Evolutionary conservation across 2,329 filamentous ascomycete genomes (phyloP), one percentile per base, ranked within the genome.

Genomic region (Pleoardoris graminearum): DNA sequence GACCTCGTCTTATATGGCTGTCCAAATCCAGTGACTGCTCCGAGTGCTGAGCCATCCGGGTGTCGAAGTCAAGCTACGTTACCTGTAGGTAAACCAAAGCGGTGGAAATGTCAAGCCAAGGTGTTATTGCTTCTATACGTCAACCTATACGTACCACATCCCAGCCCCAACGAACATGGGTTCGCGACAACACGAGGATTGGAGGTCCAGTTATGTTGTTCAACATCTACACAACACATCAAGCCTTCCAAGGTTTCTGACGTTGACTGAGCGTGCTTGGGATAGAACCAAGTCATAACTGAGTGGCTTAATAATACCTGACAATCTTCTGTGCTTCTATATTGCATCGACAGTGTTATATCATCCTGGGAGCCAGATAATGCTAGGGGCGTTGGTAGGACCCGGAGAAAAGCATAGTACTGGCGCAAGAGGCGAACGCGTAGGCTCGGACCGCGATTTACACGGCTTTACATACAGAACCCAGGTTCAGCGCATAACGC

Each of bases 401-500:
- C 49, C 16, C 29, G 48, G 30, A n/a, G 51, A 62, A 58, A 61
- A 50, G 48, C 48, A 57, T 53, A 33, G 32, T 12, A 51, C 53
- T 60, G 59, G 52, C 58, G 54, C 43, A 56, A 38, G 48, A 39
- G 38, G 48, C 44, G 49, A 60, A 56, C 54, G 53, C 44, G 50
- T 58, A 35, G 45, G 48, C 53, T 57, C 46, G 56, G 49, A 41
- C 36, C 39, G 53, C 55, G 57, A 61, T 57, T 63, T 54, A 63
- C 57, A 56, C 59, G 57, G 58, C 53, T 63, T 32, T 32, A 53
- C 49, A 32, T 25, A 12, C 35, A 17, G 30, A 50, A n/a, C n/a
- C 48, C 32, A 46, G 49, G 35, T 56, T 50, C 51, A 62, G 51
- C 51, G 57, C 60, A 61, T 57, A 56, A 59, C 54, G 54, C 58